A percentile compares a stretch with the other conserved stretches of the same genome.
These are phyloP conservation scores for Colletotrichum tropicicola DNA, from an alignment of 2,329 filamentous ascomycete genomes.

Conservation along the genomic window DNA sequence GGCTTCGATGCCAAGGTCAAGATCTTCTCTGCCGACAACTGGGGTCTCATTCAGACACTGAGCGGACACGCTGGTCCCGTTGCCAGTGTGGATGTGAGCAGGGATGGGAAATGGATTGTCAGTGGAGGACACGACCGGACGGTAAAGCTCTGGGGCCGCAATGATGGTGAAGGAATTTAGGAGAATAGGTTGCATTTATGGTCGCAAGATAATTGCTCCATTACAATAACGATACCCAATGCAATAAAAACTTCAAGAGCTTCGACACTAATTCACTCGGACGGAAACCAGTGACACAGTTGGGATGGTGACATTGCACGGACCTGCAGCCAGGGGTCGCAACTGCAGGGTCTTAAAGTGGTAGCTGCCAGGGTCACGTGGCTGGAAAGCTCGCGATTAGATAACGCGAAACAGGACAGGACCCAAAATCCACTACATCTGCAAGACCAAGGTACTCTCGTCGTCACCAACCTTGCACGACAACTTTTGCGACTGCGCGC, in stretches of 20 bases:
- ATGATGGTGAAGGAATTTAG: conserved; percentile 70
- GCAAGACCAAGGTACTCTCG: background rate
- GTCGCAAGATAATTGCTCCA: background rate
- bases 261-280: background rate
- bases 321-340: background rate
- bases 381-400: background rate
- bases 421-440: conserved; percentile 12
- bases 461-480: conserved; percentile 1
- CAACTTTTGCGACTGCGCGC: conserved; percentile 19
- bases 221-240: conserved; percentile 12
- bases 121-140: conserved; percentile 95
- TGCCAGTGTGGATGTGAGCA: conserved; percentile 87
- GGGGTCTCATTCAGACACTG: conserved; percentile 87
- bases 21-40: conserved; percentile 95
- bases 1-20: conserved; percentile 97
- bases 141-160: conserved; percentile 94
- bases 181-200: conserved; percentile 3
- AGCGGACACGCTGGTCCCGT: conserved; percentile 94
- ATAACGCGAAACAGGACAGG: background rate
- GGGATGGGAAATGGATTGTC: conserved; percentile 90
- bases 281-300: background rate
- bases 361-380: background rate
- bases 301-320: background rate
- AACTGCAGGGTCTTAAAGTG: background rate
- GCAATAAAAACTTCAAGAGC: background rate